Conservation (phyloP, 495 filamentous ascomycete species). For the Aspergillus cavernicola region DNA sequence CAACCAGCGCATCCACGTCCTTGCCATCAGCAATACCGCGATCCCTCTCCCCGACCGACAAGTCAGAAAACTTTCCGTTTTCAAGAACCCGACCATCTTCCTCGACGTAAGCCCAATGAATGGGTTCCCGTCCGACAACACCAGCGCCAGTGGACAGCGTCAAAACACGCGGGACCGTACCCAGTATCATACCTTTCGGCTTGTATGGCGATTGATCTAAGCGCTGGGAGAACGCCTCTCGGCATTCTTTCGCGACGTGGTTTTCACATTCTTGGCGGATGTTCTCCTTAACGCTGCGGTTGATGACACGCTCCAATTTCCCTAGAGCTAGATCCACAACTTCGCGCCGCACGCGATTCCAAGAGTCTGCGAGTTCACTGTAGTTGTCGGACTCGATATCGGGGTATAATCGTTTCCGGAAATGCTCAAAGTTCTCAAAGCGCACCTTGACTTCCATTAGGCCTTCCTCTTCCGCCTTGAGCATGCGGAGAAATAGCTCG, state of each 20-base stretch:
- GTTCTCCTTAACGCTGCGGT: conserved; percentile 88
- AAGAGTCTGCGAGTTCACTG: conserved; percentile 91
- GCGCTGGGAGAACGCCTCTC: conserved; percentile 77
- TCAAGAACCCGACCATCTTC: conserved; percentile 88
- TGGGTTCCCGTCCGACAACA: conserved; percentile 66
- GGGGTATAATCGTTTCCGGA: conserved; percentile 68
- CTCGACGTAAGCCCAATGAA: conserved; percentile 89
- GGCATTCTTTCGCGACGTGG: conserved; percentile 72
- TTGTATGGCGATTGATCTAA: conserved; percentile 96
- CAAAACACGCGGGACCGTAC: conserved; percentile 83
- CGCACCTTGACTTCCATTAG: conserved; percentile 77
- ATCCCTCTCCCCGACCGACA: conserved; percentile 63
- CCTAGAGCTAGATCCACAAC: conserved; percentile 74
- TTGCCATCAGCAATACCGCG: conserved; percentile 59
- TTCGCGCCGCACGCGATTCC: conserved; percentile 83
- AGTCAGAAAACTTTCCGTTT: conserved; percentile 76
- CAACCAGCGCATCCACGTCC: conserved; percentile 63
- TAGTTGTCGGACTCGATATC: conserved; percentile 90
- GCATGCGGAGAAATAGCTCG: conserved; percentile 89
- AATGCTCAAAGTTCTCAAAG: conserved; percentile 68
- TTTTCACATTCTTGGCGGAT: conserved; percentile 90
- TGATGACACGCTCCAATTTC: conserved; percentile 80
- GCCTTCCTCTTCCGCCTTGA: conserved; percentile 92
- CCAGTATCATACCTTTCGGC: conserved; percentile 86
- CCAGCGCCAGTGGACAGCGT: conserved; percentile 77